Percentiles rank a stretch among this genome's conserved stretches.
Conservation (phyloP, 2,329 filamentous ascomycete genomes). For the Ophiosphaerella korrae region DNA sequence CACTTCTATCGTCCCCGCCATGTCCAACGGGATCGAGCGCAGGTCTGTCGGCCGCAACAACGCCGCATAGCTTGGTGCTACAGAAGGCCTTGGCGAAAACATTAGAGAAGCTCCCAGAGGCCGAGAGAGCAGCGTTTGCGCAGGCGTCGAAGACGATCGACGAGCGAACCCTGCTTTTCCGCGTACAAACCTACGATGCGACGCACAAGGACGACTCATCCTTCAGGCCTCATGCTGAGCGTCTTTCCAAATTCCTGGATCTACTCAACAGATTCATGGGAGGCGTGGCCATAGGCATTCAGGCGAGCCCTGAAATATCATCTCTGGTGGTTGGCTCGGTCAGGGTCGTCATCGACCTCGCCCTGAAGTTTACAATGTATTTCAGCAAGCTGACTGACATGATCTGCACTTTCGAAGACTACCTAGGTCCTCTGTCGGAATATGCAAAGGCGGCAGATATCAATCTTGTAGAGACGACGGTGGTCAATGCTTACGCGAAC, state of each 20-base stretch:
- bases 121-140: constrained; percentile 19
- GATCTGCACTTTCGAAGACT: constrained; percentile 21
- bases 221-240: constrained; percentile 21
- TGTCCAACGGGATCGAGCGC: too few species aligned
- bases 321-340: constrained; percentile 23
- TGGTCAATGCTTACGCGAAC: constrained; percentile 20
- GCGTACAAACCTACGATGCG: constrained; percentile 10
- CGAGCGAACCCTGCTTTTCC: constrained; percentile 12
- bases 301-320: constrained; percentile 22
- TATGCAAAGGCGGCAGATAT: constrained; percentile 15
- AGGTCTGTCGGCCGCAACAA: neutral
- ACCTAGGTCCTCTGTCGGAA: constrained; percentile 23
- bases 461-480: constrained; percentile 11
- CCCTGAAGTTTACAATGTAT: constrained; percentile 19
- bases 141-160: constrained; percentile 9
- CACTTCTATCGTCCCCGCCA: too few species aligned
- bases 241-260: constrained; percentile 8
- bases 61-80: constrained; percentile 2
- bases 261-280: constrained; percentile 27
- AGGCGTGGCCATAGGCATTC: constrained; percentile 5
- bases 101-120: constrained; percentile 13
- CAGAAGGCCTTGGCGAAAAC: constrained; percentile 11
- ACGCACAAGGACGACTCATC: constrained; percentile 18
- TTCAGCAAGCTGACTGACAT: constrained; percentile 25
- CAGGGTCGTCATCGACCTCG: constrained; percentile 23